A percentile compares a stretch with the other conserved stretches of the same genome.
Evolutionary conservation across 2,329 filamentous ascomycete genomes (phyloP).

Genomic region (Aspergillus intermedius): DNA sequence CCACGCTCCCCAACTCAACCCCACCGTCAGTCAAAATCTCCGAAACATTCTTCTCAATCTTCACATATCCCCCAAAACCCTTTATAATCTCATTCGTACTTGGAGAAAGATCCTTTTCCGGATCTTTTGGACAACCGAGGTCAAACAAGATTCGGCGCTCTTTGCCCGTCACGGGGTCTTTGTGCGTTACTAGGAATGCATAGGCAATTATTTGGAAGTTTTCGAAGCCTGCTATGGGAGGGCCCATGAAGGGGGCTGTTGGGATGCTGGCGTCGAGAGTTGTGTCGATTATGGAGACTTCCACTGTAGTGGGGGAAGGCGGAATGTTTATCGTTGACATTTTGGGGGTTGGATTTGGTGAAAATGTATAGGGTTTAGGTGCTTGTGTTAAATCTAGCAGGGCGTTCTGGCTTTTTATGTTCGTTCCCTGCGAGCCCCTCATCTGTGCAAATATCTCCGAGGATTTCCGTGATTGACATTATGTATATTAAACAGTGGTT

Average conservation of each 20-base stretch:
- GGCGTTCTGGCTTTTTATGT: no score
- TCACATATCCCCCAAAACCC: constrained; percentile 1
- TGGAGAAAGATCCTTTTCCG: constrained; percentile 31
- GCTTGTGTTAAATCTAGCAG: no score
- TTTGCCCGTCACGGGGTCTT: constrained; percentile 26
- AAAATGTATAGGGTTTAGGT: no score
- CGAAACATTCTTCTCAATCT: constrained; percentile 14
- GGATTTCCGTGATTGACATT: no score
- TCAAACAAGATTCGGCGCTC: constrained; percentile 38
- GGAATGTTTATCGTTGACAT: neutral
- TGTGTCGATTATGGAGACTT: constrained; percentile 10
- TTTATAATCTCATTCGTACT: neutral
- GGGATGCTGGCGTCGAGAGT: constrained; percentile 4
- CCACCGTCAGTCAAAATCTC: constrained; percentile 8
- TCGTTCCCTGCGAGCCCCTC: no score
- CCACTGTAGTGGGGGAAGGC: neutral
- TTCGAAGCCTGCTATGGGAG: constrained; percentile 3
- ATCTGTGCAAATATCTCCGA: no score
- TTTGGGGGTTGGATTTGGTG: no score
- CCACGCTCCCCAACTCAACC: no score
- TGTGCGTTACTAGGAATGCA: constrained; percentile 16
- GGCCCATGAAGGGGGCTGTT: constrained; percentile 5
- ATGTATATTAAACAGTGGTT: no score
- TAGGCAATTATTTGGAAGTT: neutral
- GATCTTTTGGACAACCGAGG: constrained; percentile 43